These are phyloP conservation scores for Pyronema domesticum DNA, from an alignment of 495 filamentous ascomycete species.

Conservation along the genomic window DNA sequence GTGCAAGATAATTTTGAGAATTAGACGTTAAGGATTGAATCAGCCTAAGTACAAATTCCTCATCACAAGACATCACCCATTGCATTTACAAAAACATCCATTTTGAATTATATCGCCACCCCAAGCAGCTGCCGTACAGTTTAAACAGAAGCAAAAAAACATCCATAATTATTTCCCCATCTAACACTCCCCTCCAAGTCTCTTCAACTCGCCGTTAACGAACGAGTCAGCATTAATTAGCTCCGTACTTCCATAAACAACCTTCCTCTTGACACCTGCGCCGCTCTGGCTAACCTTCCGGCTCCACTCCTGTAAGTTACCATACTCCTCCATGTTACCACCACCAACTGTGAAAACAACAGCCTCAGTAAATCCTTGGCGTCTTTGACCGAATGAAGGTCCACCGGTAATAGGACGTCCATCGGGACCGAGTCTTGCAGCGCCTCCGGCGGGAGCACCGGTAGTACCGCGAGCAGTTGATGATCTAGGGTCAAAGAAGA, in stretches of 20 bases:
- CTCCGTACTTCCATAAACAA: conserved; percentile 94
- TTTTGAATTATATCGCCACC: too few relatives aligned
- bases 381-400: conserved; percentile 79
- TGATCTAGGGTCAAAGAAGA: conserved; percentile 94
- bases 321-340: conserved; percentile 98
- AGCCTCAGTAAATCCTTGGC: conserved; percentile 88
- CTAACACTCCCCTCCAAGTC: conserved; percentile 50
- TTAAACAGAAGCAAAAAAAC: background rate
- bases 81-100: too few relatives aligned
- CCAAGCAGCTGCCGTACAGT: too few relatives aligned
- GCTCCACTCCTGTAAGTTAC: conserved; percentile 94
- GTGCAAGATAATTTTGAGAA: too few relatives aligned
- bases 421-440: conserved; percentile 29
- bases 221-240: conserved; percentile 82
- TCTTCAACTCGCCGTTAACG: conserved; percentile 57
- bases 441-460: conserved; percentile 47
- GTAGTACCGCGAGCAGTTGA: conserved; percentile 88
- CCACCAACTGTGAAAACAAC: conserved; percentile 95
- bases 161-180: background rate
- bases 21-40: too few relatives aligned
- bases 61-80: too few relatives aligned
- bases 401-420: conserved; percentile 31
- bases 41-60: too few relatives aligned
- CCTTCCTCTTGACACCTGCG: conserved; percentile 43
- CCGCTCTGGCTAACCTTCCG: conserved; percentile 39